phyloP scores from a whole-genome alignment of 208 protist species.

The Acanthamoeba rhysodes region DNA sequence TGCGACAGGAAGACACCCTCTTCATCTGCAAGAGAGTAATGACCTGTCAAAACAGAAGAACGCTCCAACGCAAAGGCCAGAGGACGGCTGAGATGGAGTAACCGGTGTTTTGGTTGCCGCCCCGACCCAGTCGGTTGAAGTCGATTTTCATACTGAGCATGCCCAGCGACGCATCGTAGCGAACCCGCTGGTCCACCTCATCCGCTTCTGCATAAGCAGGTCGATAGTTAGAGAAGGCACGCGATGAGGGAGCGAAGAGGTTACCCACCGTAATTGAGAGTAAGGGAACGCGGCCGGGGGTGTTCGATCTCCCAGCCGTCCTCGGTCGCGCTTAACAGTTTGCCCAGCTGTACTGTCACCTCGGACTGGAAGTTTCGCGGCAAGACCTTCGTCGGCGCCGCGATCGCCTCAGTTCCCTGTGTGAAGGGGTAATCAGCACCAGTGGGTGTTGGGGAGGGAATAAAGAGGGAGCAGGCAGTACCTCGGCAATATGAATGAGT shows the following conservation, averaged over 20 bases:
- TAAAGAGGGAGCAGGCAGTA: not conserved
- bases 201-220: not conserved
- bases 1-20: constrained; percentile 39
- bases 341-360: not conserved
- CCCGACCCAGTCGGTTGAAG: not conserved
- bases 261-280: not conserved
- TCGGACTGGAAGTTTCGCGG: not conserved
- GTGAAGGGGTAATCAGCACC: not conserved
- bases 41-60: not conserved
- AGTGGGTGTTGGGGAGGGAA: not conserved
- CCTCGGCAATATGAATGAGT: constrained; percentile 42
- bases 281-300: not conserved
- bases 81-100: not conserved
- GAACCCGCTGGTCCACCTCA: not conserved
- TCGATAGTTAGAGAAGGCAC: not conserved
- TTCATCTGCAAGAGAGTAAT: not conserved
- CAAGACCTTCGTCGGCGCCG: not conserved
- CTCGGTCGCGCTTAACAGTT: not conserved
- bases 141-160: constrained; percentile 27
- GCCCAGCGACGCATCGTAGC: constrained; percentile 8
- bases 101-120: not conserved
- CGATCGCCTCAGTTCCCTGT: not conserved
- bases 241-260: not conserved
- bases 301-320: not conserved
- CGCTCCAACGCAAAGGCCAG: not conserved